Evolutionary conservation across 805 yeast genomes (phyloP).

Genomic region (Zygosaccharomyces lentus): DNA sequence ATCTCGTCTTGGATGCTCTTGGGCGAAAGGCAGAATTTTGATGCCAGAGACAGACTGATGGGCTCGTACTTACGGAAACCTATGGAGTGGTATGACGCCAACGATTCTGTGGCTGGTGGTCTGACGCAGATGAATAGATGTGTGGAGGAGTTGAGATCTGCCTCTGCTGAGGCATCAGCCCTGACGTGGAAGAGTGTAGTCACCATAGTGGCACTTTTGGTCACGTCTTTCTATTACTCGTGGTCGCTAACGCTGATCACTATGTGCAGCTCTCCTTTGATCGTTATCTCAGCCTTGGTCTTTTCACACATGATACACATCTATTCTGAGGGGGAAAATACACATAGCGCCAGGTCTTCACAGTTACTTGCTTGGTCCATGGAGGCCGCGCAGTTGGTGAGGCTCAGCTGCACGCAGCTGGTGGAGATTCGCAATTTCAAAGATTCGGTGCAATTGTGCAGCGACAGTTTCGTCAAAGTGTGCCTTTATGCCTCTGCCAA

Average conservation of each 20-base stretch:
- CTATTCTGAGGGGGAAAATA: slow-evolving; percentile 55
- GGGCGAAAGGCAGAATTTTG: slow-evolving; percentile 65
- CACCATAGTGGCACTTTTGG: slow-evolving; percentile 50
- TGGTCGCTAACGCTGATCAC: slow-evolving; percentile 83
- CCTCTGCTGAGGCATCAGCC: slow-evolving; percentile 64
- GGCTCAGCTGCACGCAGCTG: slow-evolving; percentile 53
- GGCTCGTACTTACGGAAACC: slow-evolving; percentile 43
- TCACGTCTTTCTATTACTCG: slow-evolving; percentile 68
- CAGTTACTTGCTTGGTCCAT: slow-evolving; percentile 68
- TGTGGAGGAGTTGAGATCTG: slow-evolving; percentile 65
- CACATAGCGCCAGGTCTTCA: slow-evolving; percentile 50
- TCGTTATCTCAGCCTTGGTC: slow-evolving; percentile 44
- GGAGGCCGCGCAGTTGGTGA: slow-evolving; percentile 53
- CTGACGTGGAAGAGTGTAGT: slow-evolving; percentile 49
- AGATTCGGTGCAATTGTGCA: slow-evolving; percentile 30
- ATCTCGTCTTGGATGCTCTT: slow-evolving; percentile 58
- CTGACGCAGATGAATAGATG: slow-evolving; percentile 64
- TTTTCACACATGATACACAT: slow-evolving; percentile 51
- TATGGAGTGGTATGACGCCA: slow-evolving; percentile 60
- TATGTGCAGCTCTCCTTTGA: slow-evolving; percentile 69
- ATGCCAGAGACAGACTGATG: slow-evolving; percentile 49
- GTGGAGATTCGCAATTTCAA: slow-evolving; percentile 47
- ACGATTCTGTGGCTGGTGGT: slow-evolving; percentile 55
- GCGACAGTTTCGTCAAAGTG: slow-evolving; percentile 40
- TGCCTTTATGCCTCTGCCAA: slow-evolving; percentile 51